Percentiles rank a stretch among this genome's conserved stretches.
Evolutionary conservation across 345 rosid species (phyloP).

Genomic region (Gossypium stocksii): DNA sequence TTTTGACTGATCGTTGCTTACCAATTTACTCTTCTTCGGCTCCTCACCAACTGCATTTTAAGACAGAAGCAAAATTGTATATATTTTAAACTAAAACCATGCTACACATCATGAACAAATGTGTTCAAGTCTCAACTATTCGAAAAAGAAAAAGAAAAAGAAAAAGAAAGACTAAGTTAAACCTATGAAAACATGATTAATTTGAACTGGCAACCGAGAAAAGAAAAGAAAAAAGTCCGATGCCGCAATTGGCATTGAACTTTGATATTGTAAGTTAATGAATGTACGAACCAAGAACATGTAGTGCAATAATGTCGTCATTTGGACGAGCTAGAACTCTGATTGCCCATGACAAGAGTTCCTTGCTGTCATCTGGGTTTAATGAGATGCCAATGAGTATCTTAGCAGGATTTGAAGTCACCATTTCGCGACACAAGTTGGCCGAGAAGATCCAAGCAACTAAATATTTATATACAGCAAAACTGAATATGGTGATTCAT

Average conservation of each 20-base stretch:
- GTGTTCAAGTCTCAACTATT: too few species aligned
- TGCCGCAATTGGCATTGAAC: neutral
- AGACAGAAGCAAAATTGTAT: constrained; percentile 1
- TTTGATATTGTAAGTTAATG: neutral
- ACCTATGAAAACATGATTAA: neutral
- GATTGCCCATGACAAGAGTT: constrained; percentile 79
- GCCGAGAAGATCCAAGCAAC: neutral
- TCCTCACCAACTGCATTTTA: constrained; percentile 40
- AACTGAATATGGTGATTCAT: neutral
- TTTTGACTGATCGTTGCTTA: constrained; percentile 33
- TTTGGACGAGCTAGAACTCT: constrained; percentile 64
- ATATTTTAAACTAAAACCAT: neutral
- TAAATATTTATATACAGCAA: neutral
- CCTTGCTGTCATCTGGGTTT: constrained; percentile 52
- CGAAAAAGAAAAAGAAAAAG: too few species aligned
- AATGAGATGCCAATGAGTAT: constrained; percentile 71
- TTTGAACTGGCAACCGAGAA: too few species aligned
- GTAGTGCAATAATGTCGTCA: constrained; percentile 69
- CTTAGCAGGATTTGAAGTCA: constrained; percentile 39
- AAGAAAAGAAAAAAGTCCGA: neutral
- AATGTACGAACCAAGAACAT: constrained; percentile 54
- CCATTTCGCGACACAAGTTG: constrained; percentile 34
- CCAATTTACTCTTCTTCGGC: constrained; percentile 40
- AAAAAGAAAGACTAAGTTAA: too few species aligned
- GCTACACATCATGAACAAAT: neutral